Conservation (phyloP, 306 rosid genomes). For the Cucurbita argyrosperma region DNA sequence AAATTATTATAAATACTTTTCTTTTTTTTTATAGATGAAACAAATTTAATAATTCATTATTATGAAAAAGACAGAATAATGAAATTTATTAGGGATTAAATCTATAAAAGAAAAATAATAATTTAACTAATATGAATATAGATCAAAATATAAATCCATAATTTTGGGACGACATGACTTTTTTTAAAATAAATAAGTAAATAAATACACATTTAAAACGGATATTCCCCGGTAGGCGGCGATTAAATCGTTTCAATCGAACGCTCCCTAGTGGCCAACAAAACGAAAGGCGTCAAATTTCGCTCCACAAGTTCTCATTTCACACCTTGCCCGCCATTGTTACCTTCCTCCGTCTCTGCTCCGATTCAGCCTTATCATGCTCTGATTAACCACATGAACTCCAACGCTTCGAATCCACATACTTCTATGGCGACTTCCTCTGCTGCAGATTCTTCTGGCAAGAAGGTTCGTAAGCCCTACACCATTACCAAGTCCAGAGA, state of each 20-base stretch:
- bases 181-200: not conserved
- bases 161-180: not conserved
- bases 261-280: constrained; percentile 6
- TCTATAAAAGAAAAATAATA: too few species aligned
- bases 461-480: constrained; percentile 85
- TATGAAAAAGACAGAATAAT: too few species aligned
- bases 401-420: constrained; percentile 21
- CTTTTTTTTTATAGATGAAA: too few species aligned
- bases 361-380: not conserved
- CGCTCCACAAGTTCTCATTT: not conserved
- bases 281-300: constrained; percentile 16
- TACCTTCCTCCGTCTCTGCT: not conserved
- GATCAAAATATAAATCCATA: too few species aligned
- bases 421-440: constrained; percentile 27
- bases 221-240: not conserved
- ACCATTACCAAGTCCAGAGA: constrained; percentile 94
- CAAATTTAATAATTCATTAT: too few species aligned
- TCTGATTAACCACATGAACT: constrained; percentile 20
- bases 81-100: too few species aligned
- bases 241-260: constrained; percentile 31
- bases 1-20: too few species aligned
- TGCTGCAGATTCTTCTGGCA: constrained; percentile 40
- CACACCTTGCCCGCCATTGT: constrained; percentile 19
- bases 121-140: too few species aligned
- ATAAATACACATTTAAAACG: not conserved